Evolutionary conservation across 1,284 basidiomycete species (phyloP).

Genomic region (Rhodotorula sp.): DNA sequence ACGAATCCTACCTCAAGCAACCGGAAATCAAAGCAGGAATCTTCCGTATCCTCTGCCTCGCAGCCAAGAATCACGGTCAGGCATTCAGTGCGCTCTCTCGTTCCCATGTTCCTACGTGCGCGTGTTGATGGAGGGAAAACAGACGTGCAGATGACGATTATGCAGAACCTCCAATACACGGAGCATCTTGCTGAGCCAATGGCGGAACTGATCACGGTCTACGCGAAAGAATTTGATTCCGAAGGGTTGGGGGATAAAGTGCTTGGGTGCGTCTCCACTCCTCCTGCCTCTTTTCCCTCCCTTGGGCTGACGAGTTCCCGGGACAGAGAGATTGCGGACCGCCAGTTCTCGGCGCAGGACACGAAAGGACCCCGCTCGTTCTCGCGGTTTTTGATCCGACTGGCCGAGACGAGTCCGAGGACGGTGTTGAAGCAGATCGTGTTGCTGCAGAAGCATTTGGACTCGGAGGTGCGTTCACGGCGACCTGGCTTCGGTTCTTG

Average conservation of each 20-base stretch:
- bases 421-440: constrained; percentile 86
- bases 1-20: constrained; percentile 81
- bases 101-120: no score
- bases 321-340: constrained; percentile 69
- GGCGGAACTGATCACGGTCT: constrained; percentile 79
- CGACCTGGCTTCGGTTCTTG: not conserved
- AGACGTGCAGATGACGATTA: constrained; percentile 78
- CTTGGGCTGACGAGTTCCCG: not conserved
- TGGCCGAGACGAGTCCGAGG: constrained; percentile 80
- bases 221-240: constrained; percentile 85
- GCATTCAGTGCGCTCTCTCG: constrained; percentile 57
- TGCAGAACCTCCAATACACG: constrained; percentile 88
- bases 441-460: constrained; percentile 77
- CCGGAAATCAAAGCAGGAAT: constrained; percentile 68
- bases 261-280: constrained; percentile 54
- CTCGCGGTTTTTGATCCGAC: constrained; percentile 76
- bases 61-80: constrained; percentile 88
- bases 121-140: not conserved
- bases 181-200: constrained; percentile 92
- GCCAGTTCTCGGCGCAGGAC: constrained; percentile 75
- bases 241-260: constrained; percentile 86
- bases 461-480: constrained; percentile 72
- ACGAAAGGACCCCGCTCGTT: constrained; percentile 84
- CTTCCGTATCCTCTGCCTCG: constrained; percentile 85
- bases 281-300: no score